Conservation (phyloP, 2,329 filamentous ascomycete species). For the Aquanectria penicillioides region DNA sequence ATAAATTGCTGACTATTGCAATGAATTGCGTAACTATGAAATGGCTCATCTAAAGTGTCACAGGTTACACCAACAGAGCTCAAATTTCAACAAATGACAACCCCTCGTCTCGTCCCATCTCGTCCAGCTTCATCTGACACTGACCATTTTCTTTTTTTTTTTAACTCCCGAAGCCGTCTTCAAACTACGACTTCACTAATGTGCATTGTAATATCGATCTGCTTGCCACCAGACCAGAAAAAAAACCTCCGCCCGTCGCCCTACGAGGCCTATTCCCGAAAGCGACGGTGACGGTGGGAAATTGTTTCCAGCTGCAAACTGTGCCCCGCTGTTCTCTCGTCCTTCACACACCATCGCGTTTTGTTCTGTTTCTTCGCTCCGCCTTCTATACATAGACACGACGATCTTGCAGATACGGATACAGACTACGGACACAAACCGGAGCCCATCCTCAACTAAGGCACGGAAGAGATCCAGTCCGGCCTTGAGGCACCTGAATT, state of each 20-base stretch:
- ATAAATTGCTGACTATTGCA: neutral
- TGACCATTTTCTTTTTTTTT: constrained; percentile 1
- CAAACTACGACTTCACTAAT: constrained; percentile 19
- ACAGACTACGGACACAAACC: neutral
- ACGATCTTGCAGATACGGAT: constrained; percentile 15
- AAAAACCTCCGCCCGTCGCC: constrained; percentile 11
- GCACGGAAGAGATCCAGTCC: no score
- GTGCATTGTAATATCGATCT: constrained; percentile 1
- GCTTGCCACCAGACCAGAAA: neutral
- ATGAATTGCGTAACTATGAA: neutral
- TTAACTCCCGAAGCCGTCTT: constrained; percentile 11
- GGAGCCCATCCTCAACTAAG: constrained; percentile 1
- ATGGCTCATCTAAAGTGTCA: neutral
- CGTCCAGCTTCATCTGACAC: constrained; percentile 3
- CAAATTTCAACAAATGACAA: neutral
- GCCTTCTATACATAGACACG: constrained; percentile 37
- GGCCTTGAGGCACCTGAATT: constrained; percentile 16
- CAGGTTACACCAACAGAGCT: neutral
- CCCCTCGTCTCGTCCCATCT: constrained; percentile 2
- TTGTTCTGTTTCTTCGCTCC: constrained; percentile 14
- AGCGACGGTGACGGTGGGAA: constrained; percentile 3
- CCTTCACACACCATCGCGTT: constrained; percentile 11
- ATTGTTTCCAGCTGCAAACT: constrained; percentile 13
- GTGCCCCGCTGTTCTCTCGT: neutral
- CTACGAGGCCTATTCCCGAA: constrained; percentile 20